These are phyloP conservation scores for Moricandia arvensis DNA, from an alignment of 345 rosid species.

Conservation along the genomic window DNA sequence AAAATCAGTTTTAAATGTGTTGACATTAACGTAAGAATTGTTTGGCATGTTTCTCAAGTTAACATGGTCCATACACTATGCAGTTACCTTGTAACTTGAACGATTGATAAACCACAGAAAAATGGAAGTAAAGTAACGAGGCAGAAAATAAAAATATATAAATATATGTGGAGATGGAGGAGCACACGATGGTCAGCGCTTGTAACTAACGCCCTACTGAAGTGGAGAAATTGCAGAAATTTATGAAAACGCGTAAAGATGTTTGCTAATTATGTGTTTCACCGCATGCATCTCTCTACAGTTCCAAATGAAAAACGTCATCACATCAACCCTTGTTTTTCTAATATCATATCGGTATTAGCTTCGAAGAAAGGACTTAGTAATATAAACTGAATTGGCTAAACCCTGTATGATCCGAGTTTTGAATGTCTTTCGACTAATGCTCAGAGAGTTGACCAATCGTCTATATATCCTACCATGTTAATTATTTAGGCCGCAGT, in stretches of 20 bases:
- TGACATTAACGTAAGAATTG: conserved; percentile 12
- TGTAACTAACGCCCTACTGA: conserved; percentile 24
- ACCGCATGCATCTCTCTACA: conserved; percentile 13
- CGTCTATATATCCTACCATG: too few species aligned
- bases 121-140: conserved; percentile 30
- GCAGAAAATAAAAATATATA: not conserved
- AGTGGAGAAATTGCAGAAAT: conserved; percentile 19
- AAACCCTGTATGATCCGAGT: too few species aligned
- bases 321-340: not conserved
- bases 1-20: not conserved
- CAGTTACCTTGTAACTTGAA: conserved; percentile 29
- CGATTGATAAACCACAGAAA: not conserved
- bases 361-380: too few species aligned
- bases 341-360: too few species aligned
- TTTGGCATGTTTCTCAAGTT: conserved; percentile 21
- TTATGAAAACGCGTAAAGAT: conserved; percentile 32
- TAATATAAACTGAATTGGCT: too few species aligned
- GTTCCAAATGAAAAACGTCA: not conserved
- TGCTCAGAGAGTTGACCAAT: too few species aligned
- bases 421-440: too few species aligned
- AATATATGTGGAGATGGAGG: conserved; percentile 21
- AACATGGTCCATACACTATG: conserved; percentile 3
- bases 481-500: too few species aligned
- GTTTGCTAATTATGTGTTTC: conserved; percentile 26
- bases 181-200: conserved; percentile 28